These are phyloP conservation scores for Oryza meyeriana DNA, from an alignment of 176 grass and related monocot genomes.

Conservation along the genomic window DNA sequence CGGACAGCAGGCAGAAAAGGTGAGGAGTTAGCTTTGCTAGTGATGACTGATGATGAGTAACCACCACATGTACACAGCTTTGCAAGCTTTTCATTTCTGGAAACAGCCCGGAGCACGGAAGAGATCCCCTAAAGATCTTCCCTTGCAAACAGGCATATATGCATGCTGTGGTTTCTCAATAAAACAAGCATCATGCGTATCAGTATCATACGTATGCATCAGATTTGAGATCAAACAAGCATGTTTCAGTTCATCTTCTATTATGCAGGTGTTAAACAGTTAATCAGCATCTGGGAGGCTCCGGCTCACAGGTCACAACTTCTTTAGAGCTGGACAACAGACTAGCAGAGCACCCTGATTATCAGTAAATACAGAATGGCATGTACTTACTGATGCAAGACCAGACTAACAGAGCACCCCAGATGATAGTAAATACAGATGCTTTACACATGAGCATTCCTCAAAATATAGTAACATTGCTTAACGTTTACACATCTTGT, in stretches of 20 bases:
- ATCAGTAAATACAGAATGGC: too few species aligned
- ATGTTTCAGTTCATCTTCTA: not conserved
- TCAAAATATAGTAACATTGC: not conserved
- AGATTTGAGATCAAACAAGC: not conserved
- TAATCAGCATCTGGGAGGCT: not conserved
- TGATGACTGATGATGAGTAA: not conserved
- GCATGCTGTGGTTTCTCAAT: not conserved
- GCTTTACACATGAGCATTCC: not conserved
- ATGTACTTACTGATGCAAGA: too few species aligned
- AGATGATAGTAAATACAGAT: not conserved
- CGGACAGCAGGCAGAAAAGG: not conserved
- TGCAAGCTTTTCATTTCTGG: not conserved
- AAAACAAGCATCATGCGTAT: too few species aligned
- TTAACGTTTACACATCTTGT: not conserved
- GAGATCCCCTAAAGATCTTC: not conserved
- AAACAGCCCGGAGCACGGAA: conserved; percentile 11
- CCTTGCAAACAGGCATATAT: not conserved
- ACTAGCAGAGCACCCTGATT: too few species aligned
- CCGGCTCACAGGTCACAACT: not conserved
- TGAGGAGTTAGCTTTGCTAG: not conserved
- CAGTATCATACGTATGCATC: not conserved
- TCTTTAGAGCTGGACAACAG: too few species aligned
- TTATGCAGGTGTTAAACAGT: not conserved
- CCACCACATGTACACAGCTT: not conserved
- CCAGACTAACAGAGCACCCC: too few species aligned